These are phyloP conservation scores for Gilbertella persicaria DNA, from an alignment of 371 early-diverging fungal species.

Conservation along the genomic window DNA sequence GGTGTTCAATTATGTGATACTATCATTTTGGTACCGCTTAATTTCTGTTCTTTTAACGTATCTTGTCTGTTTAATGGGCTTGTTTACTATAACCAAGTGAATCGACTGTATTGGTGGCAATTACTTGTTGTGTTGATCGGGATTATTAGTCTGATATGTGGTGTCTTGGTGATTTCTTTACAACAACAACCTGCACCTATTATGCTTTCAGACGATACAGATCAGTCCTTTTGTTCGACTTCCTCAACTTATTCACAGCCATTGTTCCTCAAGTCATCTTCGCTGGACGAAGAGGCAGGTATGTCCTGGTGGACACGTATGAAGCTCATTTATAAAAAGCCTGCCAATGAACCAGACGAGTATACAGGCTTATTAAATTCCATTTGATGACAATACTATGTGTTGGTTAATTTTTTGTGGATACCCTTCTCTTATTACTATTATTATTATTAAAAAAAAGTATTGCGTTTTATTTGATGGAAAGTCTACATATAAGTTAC, in stretches of 20 bases:
- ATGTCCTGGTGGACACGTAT: constrained; percentile 23
- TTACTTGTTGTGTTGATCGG: constrained; percentile 68
- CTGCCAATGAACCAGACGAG: constrained; percentile 13
- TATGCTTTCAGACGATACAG: neutral
- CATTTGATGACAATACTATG: too few species aligned
- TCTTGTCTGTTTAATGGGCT: constrained; percentile 79
- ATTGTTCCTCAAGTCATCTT: constrained; percentile 14
- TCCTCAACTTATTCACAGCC: constrained; percentile 19
- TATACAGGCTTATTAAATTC: constrained; percentile 19
- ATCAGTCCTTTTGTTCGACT: neutral
- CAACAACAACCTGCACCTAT: constrained; percentile 17
- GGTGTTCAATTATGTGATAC: constrained; percentile 79
- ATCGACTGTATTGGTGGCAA: constrained; percentile 64
- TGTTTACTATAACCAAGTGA: constrained; percentile 81
- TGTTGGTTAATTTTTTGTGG: too few species aligned
- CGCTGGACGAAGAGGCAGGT: constrained; percentile 17
- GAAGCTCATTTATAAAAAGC: constrained; percentile 9
- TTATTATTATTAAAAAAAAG: too few species aligned
- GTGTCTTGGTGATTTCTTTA: constrained; percentile 71
- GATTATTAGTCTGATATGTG: constrained; percentile 62
- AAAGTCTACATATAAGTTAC: constrained; percentile 51
- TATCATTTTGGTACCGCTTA: constrained; percentile 74
- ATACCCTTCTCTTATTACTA: too few species aligned
- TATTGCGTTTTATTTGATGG: too few species aligned
- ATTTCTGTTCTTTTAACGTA: constrained; percentile 79